Base-by-base conservation (phyloP, 2,329 filamentous ascomycete genomes). In the Lachnellula arida region DNA sequence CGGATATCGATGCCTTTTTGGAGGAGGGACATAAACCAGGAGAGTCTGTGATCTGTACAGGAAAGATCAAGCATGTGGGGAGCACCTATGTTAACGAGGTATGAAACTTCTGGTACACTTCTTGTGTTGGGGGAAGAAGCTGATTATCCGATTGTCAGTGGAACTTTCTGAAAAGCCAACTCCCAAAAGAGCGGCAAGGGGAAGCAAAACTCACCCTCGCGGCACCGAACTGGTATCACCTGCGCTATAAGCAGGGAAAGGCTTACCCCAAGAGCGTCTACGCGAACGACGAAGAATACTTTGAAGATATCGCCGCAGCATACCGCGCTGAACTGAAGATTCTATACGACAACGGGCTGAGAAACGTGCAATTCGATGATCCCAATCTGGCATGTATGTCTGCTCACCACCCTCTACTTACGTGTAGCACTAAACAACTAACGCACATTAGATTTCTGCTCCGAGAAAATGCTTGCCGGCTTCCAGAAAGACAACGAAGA, bases 121-220 rank as follows among this genome's bases (percentile, higher is more conserved):
- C 11, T 11, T 32, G 25, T 28, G 25, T 32, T 2, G 8, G 28
- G 9, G 14, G 6, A 7, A 46, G 44, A 14, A 25, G 23, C 23
- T 22, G 15, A 14, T 46, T 25, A n/a, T 28, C 7, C 12, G 8
- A 32, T 15, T 15, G 17, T 11, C 6, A 46, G 59, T 78, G 47
- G 46, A 78, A 84, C 58, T 80, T 79, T 55, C 74, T 88, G 54
- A 82, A 84, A 69, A 78, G 72, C 53, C 68, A 81, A n/a, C 75
- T 88, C 0, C 80, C 85, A 0, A 74, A 82, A 35, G 81, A 85
- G 43, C 74, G 81, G 58, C 82, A 85, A 67, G 81, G 82, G 60
- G 82, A 87, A 59, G 81, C 86, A 71, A 88, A 89, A 74, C 78
- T 88, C 62, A 88, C 85, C 19, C 75, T 88, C 68, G 81, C 84